These are phyloP conservation scores for Chaetomidium leptoderma DNA, from an alignment of 495 filamentous ascomycete species.

Conservation along the genomic window DNA sequence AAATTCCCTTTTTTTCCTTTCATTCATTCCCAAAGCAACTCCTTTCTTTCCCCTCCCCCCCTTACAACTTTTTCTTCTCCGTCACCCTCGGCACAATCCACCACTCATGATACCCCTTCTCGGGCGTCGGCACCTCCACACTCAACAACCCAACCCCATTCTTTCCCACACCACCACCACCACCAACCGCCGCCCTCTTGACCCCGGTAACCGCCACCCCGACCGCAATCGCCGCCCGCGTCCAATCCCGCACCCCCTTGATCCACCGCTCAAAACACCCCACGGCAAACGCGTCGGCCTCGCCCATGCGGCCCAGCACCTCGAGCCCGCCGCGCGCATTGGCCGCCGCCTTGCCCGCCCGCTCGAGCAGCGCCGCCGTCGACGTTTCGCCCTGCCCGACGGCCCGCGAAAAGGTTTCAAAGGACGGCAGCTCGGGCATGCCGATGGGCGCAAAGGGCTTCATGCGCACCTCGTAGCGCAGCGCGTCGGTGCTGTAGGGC, in stretches of 20 bases:
- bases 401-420: slow-evolving; percentile 51
- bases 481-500: slow-evolving; percentile 63
- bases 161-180: slow-evolving; percentile 19
- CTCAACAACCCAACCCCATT: slow-evolving; percentile 36
- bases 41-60: background rate
- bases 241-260: slow-evolving; percentile 51
- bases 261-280: slow-evolving; percentile 57
- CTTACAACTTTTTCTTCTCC: slow-evolving; percentile 10
- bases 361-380: slow-evolving; percentile 49
- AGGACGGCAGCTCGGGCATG: slow-evolving; percentile 66
- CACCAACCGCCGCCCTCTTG: slow-evolving; percentile 40
- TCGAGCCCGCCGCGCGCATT: slow-evolving; percentile 65
- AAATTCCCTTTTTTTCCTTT: too few relatives aligned
- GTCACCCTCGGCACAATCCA: slow-evolving; percentile 70
- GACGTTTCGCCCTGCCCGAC: slow-evolving; percentile 37
- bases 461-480: slow-evolving; percentile 87
- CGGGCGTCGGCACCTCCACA: slow-evolving; percentile 53
- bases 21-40: background rate
- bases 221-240: slow-evolving; percentile 62
- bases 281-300: slow-evolving; percentile 44
- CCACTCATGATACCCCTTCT: slow-evolving; percentile 64
- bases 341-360: slow-evolving; percentile 55
- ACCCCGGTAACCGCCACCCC: slow-evolving; percentile 59
- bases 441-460: slow-evolving; percentile 72
- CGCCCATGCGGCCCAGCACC: slow-evolving; percentile 47